Base-by-base conservation (phyloP, 371 early-diverging fungal genomes). In the Actinomucor elegans region DNA sequence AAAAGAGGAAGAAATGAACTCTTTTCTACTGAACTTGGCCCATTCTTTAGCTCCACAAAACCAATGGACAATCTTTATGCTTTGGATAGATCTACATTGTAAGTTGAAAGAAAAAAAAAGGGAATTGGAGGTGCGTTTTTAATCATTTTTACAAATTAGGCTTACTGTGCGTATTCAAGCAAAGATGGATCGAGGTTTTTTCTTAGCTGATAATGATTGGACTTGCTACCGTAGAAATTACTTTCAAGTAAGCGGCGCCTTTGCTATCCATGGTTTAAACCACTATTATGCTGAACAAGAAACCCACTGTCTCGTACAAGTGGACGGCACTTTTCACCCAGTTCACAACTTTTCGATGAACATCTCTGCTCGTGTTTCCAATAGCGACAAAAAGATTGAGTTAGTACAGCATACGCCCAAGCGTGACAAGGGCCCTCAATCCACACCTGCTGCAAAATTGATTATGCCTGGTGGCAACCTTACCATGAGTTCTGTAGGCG, bases 141-240 rank as follows among this genome's bases (percentile, higher is more conserved):
- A n/a, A n/a, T n/a, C n/a, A n/a, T 29, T 20, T 18, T 47, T 26
- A 1, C 33, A 15, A 43, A 44, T n/a, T 43, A 69, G 69, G 40
- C 38, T 69, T 26, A 71, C 67, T n/a, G 53, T 77, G 48, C 71
- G 72, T 20, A 74, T 86, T 27, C 68, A 80, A 26, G 80, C 84
- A 37, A 86, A 84, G 52, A 79, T 91, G 59, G 93, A 91, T 58
- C 79, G 87, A 43, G 93, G 93, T 6, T 93, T 89, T 72, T 90
- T 89, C 57, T 65, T 89, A 52, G 88, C 90, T 20, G 83, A 87
- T 32, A 85, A 83, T 53, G 85, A 86, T 61, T 95, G 95, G 96
- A 93, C 94, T 1, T 95, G 97, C 64, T 96, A 96, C 67, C 88
- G 97, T 33, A 85, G 97, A 61, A 96, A 96, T 63, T 96, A 95